These are phyloP conservation scores for Talaromyces ruber DNA, from an alignment of 495 filamentous ascomycete genomes.

Conservation along the genomic window DNA sequence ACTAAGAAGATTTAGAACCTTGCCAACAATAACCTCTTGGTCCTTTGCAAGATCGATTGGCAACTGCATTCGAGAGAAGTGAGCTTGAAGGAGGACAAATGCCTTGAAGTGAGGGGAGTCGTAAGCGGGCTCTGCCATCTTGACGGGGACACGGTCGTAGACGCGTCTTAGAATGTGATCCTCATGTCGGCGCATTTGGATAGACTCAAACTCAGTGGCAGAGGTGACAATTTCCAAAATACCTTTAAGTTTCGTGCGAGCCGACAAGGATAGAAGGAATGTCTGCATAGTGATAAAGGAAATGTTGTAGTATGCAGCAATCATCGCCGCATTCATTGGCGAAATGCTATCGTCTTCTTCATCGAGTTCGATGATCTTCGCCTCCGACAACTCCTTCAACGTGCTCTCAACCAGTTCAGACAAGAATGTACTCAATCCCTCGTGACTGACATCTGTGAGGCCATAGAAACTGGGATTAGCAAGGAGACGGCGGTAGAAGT, in stretches of 20 bases:
- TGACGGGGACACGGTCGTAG: constrained; percentile 90
- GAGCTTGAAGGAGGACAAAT: constrained; percentile 90
- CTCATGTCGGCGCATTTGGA: constrained; percentile 92
- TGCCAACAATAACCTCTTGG: constrained; percentile 79
- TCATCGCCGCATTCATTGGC: constrained; percentile 92
- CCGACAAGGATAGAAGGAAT: constrained; percentile 87
- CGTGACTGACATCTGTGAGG: constrained; percentile 79
- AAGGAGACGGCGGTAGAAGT: constrained; percentile 95
- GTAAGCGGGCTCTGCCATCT: constrained; percentile 76
- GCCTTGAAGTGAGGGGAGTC: constrained; percentile 98
- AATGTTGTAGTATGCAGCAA: constrained; percentile 98
- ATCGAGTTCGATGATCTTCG: constrained; percentile 93
- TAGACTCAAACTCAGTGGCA: constrained; percentile 90
- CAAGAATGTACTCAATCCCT: constrained; percentile 86
- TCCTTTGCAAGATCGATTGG: constrained; percentile 97
- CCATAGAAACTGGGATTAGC: constrained; percentile 97
- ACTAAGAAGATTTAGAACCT: constrained; percentile 79
- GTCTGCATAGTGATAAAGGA: constrained; percentile 99
- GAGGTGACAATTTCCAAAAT: constrained; percentile 97
- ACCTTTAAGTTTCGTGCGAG: constrained; percentile 85
- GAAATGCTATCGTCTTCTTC: constrained; percentile 91
- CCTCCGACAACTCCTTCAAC: constrained; percentile 81
- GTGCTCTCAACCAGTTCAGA: constrained; percentile 94
- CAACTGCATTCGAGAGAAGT: constrained; percentile 94
- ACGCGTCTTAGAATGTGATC: constrained; percentile 81